Evolutionary conservation across 805 yeast species (phyloP), one percentile per base, ranked within the genome.

Genomic region (Lachancea nothofagi): DNA sequence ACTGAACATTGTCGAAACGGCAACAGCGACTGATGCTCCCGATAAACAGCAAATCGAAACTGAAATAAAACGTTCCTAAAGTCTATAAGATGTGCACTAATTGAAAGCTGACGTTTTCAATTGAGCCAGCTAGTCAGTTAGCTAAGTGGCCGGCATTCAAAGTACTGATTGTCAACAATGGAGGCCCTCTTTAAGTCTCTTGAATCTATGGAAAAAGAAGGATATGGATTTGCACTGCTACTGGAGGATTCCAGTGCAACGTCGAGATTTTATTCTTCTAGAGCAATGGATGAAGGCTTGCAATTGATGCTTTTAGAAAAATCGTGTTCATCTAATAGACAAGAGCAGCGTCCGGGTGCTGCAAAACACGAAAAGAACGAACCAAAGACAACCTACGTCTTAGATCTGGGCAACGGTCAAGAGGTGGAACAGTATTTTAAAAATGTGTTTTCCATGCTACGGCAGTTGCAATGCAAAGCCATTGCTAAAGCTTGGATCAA

Each of bases 401-500:
- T 48, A 27, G 24, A 38, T n/a, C 27, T 49, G 36, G 36, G 29
- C 12, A 37, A 45, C 10, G 24, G 26, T 18, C 9, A 14, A 7
- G 24, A 20, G 5, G 33, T 48, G 10, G 44, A 43, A 24, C 28
- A 27, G 10, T 51, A 50, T 29, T 29, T 51, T 7, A 31, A 38
- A 13, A 26, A 37, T 15, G 51, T 66, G 20, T 63, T 70, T 38
- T 64, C 61, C 22, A 60, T 56, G 26, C 51, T 75, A 30, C 72
- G 70, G 49, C 85, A 79, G 48, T 50, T 69, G 1, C 62, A 69
- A 1, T 83, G 93, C 55, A 81, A 80, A 45, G 48, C 64, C 3
- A 58, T 83, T 7, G 80, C 84, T 5, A 83, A 81, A 53, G 65
- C 70, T 8, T 82, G 88, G 87, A 80, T 83, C 32, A 74, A 70